Base-by-base conservation (phyloP, 2,329 filamentous ascomycete genomes). In the Knufia petricola region DNA sequence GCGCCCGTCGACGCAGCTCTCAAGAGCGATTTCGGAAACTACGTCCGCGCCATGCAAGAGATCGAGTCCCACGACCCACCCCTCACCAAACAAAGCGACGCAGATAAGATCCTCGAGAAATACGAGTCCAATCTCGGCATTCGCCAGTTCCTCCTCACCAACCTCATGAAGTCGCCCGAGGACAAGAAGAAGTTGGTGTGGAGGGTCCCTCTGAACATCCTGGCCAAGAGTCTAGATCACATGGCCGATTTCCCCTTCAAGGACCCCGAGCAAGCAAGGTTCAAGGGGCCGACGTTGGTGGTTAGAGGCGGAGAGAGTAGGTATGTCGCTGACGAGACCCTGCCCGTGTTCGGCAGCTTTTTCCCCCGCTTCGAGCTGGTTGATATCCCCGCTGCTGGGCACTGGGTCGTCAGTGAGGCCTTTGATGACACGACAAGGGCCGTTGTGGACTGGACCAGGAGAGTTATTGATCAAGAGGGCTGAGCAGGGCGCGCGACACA, bases 171-270 rank as follows among this genome's bases (percentile, higher is more conserved):
- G 43, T 45, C 19, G 30, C 23, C 52, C 1, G 61, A 65, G 15
- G 67, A 74, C 2, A 73, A 44, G 71, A 76, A 46, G 26, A 71
- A 71, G 2, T 76, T 84, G 58, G 81, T 78, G 58, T 95, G 92
- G 68, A 78, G 86, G 23, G 80, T 96, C 2, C 90, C 92, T 0
- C 69, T 98, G 9, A 73, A 76, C 40, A 81, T 78, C 2, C 70
- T 98, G 0, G 81, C 75, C 3, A 72, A 74, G 41, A 74, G 81
- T 0, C 70, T 98, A 34, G 77, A 81, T 57, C 73, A 85, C 55
- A 78, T 96, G 70, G 87, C 85, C 1, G 87, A 94, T 58, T 98
- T 98, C 60, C 90, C 92, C 0, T 95, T 82, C 69, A 83, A 77
- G 56, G 74, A 87, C 58, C 82, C 88, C 0, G 74, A 77, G n/a